These are phyloP conservation scores for Metschnikowia corniflorae DNA, from an alignment of 805 yeast species.

Conservation along the genomic window DNA sequence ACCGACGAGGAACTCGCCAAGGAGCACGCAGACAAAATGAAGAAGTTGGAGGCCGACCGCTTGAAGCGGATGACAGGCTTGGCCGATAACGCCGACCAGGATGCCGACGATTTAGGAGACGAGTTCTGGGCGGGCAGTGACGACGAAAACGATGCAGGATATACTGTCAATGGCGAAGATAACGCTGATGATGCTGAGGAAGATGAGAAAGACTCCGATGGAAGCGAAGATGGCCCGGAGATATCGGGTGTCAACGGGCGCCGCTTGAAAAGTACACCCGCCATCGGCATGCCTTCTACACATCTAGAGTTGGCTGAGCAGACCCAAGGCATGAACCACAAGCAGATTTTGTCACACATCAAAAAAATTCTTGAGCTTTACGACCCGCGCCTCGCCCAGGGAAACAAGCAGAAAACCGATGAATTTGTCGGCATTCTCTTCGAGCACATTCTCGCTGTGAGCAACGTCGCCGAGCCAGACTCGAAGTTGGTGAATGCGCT, in stretches of 20 bases:
- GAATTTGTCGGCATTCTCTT: slow-evolving; percentile 59
- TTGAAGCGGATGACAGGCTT: slow-evolving; percentile 70
- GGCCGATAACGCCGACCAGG: slow-evolving; percentile 42
- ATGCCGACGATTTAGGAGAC: slow-evolving; percentile 64
- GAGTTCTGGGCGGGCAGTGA: slow-evolving; percentile 63
- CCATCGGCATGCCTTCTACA: slow-evolving; percentile 29
- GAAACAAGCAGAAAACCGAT: slow-evolving; percentile 74
- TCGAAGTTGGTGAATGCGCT: slow-evolving; percentile 39
- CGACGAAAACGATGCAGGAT: slow-evolving; percentile 34
- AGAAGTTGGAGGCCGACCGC: slow-evolving; percentile 65
- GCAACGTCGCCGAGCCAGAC: slow-evolving; percentile 16
- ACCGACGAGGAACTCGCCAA: slow-evolving; percentile 65
- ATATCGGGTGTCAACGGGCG: slow-evolving; percentile 24
- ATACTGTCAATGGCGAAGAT: slow-evolving; percentile 54
- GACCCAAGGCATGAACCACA: slow-evolving; percentile 30
- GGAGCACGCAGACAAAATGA: slow-evolving; percentile 59
- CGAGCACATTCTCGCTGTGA: slow-evolving; percentile 54
- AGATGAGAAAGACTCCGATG: not conserved
- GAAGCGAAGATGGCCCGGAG: not conserved
- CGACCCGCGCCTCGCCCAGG: slow-evolving; percentile 76
- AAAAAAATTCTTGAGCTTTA: slow-evolving; percentile 54
- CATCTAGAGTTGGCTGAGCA: slow-evolving; percentile 30
- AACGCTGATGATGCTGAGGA: slow-evolving; percentile 47
- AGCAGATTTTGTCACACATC: slow-evolving; percentile 46
- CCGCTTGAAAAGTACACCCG: slow-evolving; percentile 11